Evolutionary conservation across 352 stramenopile genomes (phyloP).

Genomic region (Phytophthora melonis): DNA sequence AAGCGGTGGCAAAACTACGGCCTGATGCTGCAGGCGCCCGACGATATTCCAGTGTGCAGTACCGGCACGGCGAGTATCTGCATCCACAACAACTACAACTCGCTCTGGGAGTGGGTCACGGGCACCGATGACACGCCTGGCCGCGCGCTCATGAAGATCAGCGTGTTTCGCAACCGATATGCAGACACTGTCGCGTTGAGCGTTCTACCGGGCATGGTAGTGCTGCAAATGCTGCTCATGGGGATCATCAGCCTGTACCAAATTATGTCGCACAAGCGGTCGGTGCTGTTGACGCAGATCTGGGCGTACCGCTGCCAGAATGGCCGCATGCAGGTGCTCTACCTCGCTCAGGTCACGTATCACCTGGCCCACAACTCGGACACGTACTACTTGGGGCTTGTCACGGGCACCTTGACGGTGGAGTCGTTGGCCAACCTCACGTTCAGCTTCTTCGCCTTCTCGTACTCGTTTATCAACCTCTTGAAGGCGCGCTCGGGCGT

Average conservation of each 20-base stretch:
- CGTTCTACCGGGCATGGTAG: constrained; percentile 22
- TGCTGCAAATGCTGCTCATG: constrained; percentile 36
- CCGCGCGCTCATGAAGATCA: constrained; percentile 38
- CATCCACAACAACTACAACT: constrained; percentile 28
- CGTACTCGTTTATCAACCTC: constrained; percentile 23
- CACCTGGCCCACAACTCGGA: constrained; percentile 12
- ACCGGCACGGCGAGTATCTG: constrained; percentile 20
- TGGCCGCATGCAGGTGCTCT: constrained; percentile 18
- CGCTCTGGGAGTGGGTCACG: constrained; percentile 38
- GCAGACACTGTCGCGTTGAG: constrained; percentile 19
- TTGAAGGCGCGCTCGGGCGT: constrained; percentile 15
- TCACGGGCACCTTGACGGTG: constrained; percentile 11
- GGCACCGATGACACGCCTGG: constrained; percentile 18
- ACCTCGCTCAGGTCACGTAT: constrained; percentile 23
- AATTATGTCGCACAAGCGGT: constrained; percentile 31
- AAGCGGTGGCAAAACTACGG: constrained; percentile 16
- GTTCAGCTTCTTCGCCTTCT: constrained; percentile 19
- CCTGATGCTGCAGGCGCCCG: constrained; percentile 16
- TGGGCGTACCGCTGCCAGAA: constrained; percentile 15
- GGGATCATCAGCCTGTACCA: constrained; percentile 28
- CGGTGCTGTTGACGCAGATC: constrained; percentile 6
- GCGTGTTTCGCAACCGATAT: constrained; percentile 32
- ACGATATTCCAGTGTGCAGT: constrained; percentile 20
- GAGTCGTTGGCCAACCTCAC: constrained; percentile 22
- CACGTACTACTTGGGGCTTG: constrained; percentile 1